Base-by-base conservation (phyloP, 2,329 filamentous ascomycete species). In the Sporothrix globosa region DNA sequence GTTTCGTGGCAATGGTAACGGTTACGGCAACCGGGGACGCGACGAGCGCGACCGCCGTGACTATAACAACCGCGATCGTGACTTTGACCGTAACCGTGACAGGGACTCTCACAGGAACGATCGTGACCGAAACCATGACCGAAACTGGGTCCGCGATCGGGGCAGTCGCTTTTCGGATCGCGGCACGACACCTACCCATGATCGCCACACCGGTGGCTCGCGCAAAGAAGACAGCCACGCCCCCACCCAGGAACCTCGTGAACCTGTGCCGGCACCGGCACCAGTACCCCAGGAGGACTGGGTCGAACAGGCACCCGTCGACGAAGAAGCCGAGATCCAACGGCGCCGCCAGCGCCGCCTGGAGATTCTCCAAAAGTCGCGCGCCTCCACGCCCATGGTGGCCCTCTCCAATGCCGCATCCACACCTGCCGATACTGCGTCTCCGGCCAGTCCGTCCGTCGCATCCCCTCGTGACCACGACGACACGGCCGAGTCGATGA, bases 241-340 rank as follows among this genome's bases (percentile, higher is more conserved):
- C 9, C 17, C 30, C 0, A 50, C 39, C 13, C 48, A 54, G 27
- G 48, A 66, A 2, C 41, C 61, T n/a, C 50, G 19, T 34, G 30
- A 21, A 4, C 44, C 52, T 63, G 72, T 68, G 7, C 27, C 65
- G 13, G 70, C 73, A 19, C 74, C 76, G 5, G 34, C 34, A 2
- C 34, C 34, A 7, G 70, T 73, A n/a, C 74, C 76, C 24, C 72
- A 80, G 74, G 79, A 81, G 73, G 78, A 86, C 72, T 83, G 81
- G 74, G 82, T 86, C 72, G 85, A 87, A 74, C 82, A 85, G 70
- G 84, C 88, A 75, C 84, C 86, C n/a, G 78, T 93, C 75, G 91
- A 96, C 78, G 92, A 96, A 82, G 91, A 91, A 73, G 90, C 91
- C 74, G 86, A 95, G 76, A 91, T 97, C 76, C 92, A 96, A 79